Evolutionary conservation across 2,329 filamentous ascomycete species (phyloP).

Genomic region (Drechslerella dactyloides): DNA sequence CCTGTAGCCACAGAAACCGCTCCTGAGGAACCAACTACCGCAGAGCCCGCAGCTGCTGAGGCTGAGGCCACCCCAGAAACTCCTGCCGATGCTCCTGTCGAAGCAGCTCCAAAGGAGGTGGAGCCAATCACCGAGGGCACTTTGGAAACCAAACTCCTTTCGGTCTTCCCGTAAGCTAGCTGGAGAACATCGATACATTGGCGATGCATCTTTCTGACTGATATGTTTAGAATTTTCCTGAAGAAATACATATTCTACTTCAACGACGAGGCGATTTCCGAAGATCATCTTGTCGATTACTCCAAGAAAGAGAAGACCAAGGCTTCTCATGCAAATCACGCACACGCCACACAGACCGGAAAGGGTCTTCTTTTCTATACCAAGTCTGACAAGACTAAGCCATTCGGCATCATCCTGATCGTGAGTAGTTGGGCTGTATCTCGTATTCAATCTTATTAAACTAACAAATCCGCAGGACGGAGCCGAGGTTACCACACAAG

Average conservation of each 20-base stretch:
- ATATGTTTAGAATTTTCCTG: slow-evolving; percentile 78
- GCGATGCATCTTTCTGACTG: neutral
- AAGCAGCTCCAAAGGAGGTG: slow-evolving; percentile 39
- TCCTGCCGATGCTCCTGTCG: slow-evolving; percentile 60
- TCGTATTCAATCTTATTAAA: no score
- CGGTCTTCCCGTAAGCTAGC: slow-evolving; percentile 37
- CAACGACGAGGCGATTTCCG: slow-evolving; percentile 72
- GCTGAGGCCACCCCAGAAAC: slow-evolving; percentile 57
- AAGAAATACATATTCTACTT: slow-evolving; percentile 91
- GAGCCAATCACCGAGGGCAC: slow-evolving; percentile 57
- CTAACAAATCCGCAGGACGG: slow-evolving; percentile 63
- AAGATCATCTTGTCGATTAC: slow-evolving; percentile 76
- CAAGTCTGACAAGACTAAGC: slow-evolving; percentile 84
- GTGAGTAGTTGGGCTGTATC: slow-evolving; percentile 63
- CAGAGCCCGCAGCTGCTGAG: slow-evolving; percentile 28
- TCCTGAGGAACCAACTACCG: slow-evolving; percentile 48
- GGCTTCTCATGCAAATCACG: slow-evolving; percentile 74
- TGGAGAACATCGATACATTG: slow-evolving; percentile 7
- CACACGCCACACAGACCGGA: slow-evolving; percentile 91
- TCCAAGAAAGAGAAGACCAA: slow-evolving; percentile 86
- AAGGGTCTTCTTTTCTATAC: slow-evolving; percentile 93
- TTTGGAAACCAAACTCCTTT: slow-evolving; percentile 37
- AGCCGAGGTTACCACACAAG: slow-evolving; percentile 76
- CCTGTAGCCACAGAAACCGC: slow-evolving; percentile 37
- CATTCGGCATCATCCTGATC: slow-evolving; percentile 81